These are phyloP conservation scores for Zygoascus ofunaensis DNA, from an alignment of 805 yeast genomes.

Conservation along the genomic window DNA sequence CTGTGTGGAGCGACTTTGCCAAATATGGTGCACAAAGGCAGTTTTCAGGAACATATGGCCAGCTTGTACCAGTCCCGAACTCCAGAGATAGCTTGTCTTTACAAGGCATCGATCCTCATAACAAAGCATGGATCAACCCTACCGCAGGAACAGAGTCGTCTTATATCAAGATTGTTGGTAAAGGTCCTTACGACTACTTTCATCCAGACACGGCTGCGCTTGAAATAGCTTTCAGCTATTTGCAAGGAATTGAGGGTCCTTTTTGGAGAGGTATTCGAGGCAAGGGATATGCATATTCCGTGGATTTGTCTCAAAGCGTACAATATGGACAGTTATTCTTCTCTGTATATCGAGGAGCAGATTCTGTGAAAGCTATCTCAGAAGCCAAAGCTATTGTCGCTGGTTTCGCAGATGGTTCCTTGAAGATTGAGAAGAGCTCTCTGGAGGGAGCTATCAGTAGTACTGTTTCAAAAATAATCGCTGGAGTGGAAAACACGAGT, in stretches of 20 bases:
- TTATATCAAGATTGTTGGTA: slow-evolving; percentile 50
- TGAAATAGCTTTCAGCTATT: slow-evolving; percentile 61
- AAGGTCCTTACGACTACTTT: slow-evolving; percentile 46
- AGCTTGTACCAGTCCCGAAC: slow-evolving; percentile 28
- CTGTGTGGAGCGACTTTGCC: slow-evolving; percentile 44
- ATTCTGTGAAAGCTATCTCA: slow-evolving; percentile 47
- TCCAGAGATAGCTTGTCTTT: slow-evolving; percentile 42
- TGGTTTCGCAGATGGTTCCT: slow-evolving; percentile 47
- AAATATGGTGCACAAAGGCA: neutral
- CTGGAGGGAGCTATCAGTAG: slow-evolving; percentile 70
- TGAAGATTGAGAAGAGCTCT: slow-evolving; percentile 46
- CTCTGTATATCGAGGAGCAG: slow-evolving; percentile 74
- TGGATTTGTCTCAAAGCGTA: slow-evolving; percentile 45
- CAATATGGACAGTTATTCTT: slow-evolving; percentile 64
- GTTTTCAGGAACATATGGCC: neutral
- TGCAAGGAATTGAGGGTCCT: slow-evolving; percentile 90
- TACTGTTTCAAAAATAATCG: slow-evolving; percentile 63
- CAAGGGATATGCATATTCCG: slow-evolving; percentile 88
- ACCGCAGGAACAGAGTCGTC: slow-evolving; percentile 83
- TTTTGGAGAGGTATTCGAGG: slow-evolving; percentile 96
- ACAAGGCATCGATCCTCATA: slow-evolving; percentile 44
- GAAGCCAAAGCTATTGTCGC: slow-evolving; percentile 59
- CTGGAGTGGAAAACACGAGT: slow-evolving; percentile 52
- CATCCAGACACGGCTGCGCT: slow-evolving; percentile 61
- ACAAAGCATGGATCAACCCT: slow-evolving; percentile 52